Conservation (phyloP, 495 filamentous ascomycete species). For the Penicillium goetzii region DNA sequence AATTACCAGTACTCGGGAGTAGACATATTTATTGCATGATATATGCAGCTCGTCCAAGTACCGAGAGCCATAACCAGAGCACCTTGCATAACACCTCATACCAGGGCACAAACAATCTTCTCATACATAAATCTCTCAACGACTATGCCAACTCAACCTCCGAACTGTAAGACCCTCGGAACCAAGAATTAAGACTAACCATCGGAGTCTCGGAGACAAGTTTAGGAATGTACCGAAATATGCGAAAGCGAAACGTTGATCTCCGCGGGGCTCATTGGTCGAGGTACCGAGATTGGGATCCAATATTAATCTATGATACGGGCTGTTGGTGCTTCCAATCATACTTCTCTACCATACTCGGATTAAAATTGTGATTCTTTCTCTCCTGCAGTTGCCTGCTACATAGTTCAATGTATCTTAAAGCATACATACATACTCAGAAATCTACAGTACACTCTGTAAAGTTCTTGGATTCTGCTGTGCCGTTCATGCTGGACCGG, state of each 20-base stretch:
- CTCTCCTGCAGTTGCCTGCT: background rate
- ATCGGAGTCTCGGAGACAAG: constrained; percentile 5
- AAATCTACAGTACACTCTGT: too few relatives aligned
- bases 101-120: background rate
- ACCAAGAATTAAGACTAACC: background rate
- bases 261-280: constrained; percentile 18
- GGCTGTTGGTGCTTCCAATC: background rate
- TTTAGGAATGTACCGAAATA: constrained; percentile 11
- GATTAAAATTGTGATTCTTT: background rate
- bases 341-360: background rate
- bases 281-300: background rate
- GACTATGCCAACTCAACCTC: background rate
- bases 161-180: background rate
- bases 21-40: background rate
- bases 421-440: background rate
- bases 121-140: background rate
- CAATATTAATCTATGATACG: background rate
- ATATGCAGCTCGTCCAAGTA: background rate
- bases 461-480: background rate
- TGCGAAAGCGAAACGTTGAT: background rate
- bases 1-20: background rate
- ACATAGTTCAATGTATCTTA: background rate
- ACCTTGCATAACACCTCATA: background rate
- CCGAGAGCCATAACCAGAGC: background rate
- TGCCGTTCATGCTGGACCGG: background rate